Conservation (phyloP, 176 grass and related monocot species). For the Hsuehochloa calcarea region DNA sequence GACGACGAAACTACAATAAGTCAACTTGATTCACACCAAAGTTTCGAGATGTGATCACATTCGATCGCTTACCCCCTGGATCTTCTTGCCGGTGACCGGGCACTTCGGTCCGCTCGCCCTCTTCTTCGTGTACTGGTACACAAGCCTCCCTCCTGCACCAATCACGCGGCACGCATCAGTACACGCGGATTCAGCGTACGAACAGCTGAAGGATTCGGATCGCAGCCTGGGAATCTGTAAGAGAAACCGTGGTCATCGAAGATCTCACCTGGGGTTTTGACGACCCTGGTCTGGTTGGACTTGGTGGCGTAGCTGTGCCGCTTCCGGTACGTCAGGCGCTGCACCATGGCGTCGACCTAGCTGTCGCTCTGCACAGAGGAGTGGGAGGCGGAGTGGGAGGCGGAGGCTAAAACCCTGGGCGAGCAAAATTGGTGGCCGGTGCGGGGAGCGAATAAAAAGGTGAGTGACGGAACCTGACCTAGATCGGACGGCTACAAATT, state of each 20-base stretch:
- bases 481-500: slow-evolving; percentile 21
- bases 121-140: slow-evolving; percentile 90
- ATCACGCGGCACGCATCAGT: background rate
- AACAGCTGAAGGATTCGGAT: background rate
- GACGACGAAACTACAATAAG: background rate
- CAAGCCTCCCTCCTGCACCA: slow-evolving; percentile 67
- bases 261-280: slow-evolving; percentile 77
- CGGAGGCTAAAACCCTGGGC: slow-evolving; percentile 37
- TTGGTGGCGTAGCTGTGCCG: slow-evolving; percentile 91
- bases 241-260: background rate
- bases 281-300: slow-evolving; percentile 90
- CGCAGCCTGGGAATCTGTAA: background rate
- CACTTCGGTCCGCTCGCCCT: slow-evolving; percentile 87
- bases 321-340: slow-evolving; percentile 83
- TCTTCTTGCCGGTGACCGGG: slow-evolving; percentile 85
- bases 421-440: background rate
- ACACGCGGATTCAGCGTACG: background rate
- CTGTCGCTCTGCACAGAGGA: background rate
- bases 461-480: slow-evolving; percentile 29
- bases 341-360: slow-evolving; percentile 56
- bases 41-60: background rate
- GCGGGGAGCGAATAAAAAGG: slow-evolving; percentile 36
- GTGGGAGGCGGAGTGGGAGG: background rate
- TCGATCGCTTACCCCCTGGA: slow-evolving; percentile 72
- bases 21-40: background rate